A percentile compares a stretch with the other conserved stretches of the same genome.
These are phyloP conservation scores for Lasiosphaeria ovina DNA, from an alignment of 495 filamentous ascomycete species.

Conservation along the genomic window DNA sequence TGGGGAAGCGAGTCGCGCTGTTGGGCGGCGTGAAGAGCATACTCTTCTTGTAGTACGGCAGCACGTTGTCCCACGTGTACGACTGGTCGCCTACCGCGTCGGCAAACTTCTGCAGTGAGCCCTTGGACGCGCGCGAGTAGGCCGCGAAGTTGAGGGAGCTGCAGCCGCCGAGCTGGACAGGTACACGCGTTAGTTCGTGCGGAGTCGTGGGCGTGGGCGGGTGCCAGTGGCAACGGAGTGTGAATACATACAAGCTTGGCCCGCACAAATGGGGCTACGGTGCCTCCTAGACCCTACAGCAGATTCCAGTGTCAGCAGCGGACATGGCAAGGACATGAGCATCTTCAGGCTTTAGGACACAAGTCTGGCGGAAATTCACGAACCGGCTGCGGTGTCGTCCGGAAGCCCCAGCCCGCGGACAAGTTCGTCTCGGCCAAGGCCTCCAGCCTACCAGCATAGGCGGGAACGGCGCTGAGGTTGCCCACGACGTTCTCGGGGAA, in stretches of 20 bases:
- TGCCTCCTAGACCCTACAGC: too few relatives aligned
- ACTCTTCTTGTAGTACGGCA: constrained; percentile 56
- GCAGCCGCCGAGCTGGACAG: too few relatives aligned
- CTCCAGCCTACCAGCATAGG: not conserved
- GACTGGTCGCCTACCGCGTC: constrained; percentile 53
- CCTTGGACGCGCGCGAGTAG: not conserved
- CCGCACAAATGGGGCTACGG: too few relatives aligned
- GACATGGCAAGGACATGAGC: not conserved
- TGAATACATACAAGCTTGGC: too few relatives aligned
- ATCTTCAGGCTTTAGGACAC: not conserved
- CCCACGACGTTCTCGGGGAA: not conserved
- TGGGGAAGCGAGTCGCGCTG: constrained; percentile 26
- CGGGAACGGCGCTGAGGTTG: not conserved
- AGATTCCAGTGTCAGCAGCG: not conserved
- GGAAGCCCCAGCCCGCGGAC: not conserved
- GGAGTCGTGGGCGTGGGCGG: too few relatives aligned
- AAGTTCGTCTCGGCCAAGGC: not conserved
- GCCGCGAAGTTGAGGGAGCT: not conserved
- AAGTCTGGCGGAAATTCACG: not conserved
- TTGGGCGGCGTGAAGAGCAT: constrained; percentile 53
- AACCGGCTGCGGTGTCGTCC: not conserved
- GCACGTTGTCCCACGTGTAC: constrained; percentile 52
- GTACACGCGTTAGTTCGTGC: too few relatives aligned
- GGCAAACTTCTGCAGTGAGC: constrained; percentile 54
- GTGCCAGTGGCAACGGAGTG: too few relatives aligned